Base-by-base conservation (phyloP, 176 grass and related monocot species). In the Chloris gayana region DNA sequence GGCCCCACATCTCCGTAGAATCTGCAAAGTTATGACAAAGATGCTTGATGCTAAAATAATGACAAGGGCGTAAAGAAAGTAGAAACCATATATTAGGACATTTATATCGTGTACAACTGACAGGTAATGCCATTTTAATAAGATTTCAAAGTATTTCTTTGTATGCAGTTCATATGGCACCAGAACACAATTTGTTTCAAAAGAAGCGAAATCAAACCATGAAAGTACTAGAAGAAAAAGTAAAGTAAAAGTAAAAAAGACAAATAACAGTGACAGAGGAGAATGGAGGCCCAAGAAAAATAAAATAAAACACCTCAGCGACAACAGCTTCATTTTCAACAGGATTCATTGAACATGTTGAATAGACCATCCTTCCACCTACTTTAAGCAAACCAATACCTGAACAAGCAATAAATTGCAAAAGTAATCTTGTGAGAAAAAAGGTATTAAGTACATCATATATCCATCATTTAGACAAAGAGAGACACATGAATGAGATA, bases 281-380 rank as follows among this genome's bases (percentile, higher is more conserved):
- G 83, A 51, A 47, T 34, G 35, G 3, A 37, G 2, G 35, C 7
- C 35, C 35, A 37, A 37, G 7, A 37, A 37, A 35, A 37, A 37
- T 5, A 11, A 70, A 86, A 81, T 64, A 81, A 72, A 80, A 60
- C 72, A 98, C 96, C 88, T 98, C 92, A 14, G 82, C 88, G 50
- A 98, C 90, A 85, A 95, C 96, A 76, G 92, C 96, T 88, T 98
- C 96, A 86, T 98, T 95, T 88, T 95, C 96, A 88, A 95, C 84
- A 46, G 96, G 96, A 86, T 98, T 98, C 96, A 98, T 88, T 74
- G 96, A 95, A 69, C 96, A 98, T 42, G 96, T 98, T 45, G 96
- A 98, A 83, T 98, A 98, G 74, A 98, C 92, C 84, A 98, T 98
- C 73, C 92, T 89, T 73, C 96, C 92, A 31, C 82, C 88, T 50